A percentile compares a stretch with the other conserved stretches of the same genome.
phyloP scores from a whole-genome alignment of 805 yeast species.

The Scheffersomyces stipitis region DNA sequence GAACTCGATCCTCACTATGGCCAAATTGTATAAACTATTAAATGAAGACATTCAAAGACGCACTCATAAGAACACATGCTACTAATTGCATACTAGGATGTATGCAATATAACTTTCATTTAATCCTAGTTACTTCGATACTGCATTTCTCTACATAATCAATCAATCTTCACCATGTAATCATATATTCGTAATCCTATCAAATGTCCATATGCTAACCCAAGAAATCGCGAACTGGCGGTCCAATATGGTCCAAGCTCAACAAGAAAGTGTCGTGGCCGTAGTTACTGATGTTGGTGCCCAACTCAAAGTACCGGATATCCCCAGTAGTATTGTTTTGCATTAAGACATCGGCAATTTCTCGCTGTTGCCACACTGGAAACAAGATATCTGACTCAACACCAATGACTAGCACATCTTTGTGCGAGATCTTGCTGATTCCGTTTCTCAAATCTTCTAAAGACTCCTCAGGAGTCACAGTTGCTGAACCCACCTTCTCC shows the following conservation, averaged over 20 bases:
- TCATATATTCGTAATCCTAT: too few species aligned
- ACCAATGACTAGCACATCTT: conserved; percentile 76
- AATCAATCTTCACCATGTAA: too few species aligned
- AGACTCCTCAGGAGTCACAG: conserved; percentile 55
- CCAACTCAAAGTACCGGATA: conserved; percentile 69
- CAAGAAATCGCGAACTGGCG: conserved; percentile 67
- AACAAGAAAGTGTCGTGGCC: conserved; percentile 92
- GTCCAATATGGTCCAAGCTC: conserved; percentile 77
- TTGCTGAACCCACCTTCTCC: conserved; percentile 49
- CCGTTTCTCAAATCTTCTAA: conserved; percentile 65
- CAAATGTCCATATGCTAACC: too few species aligned
- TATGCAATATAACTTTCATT: too few species aligned
- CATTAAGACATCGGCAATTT: conserved; percentile 62
- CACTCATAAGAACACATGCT: too few species aligned
- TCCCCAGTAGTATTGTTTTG: conserved; percentile 20
- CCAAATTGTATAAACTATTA: not conserved
- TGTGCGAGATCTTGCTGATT: conserved; percentile 57
- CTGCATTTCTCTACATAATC: too few species aligned
- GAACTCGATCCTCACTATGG: conserved; percentile 53
- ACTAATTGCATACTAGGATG: too few species aligned
- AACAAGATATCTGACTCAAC: conserved; percentile 91
- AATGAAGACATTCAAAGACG: too few species aligned
- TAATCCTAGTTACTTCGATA: too few species aligned
- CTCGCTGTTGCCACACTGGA: conserved; percentile 94
- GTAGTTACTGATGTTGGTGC: conserved; percentile 72